Percentiles rank a stretch among this genome's conserved stretches.
These are phyloP conservation scores for Saposhnikovia divaricata DNA, from an alignment of 129 eudicot genomes.

Conservation along the genomic window DNA sequence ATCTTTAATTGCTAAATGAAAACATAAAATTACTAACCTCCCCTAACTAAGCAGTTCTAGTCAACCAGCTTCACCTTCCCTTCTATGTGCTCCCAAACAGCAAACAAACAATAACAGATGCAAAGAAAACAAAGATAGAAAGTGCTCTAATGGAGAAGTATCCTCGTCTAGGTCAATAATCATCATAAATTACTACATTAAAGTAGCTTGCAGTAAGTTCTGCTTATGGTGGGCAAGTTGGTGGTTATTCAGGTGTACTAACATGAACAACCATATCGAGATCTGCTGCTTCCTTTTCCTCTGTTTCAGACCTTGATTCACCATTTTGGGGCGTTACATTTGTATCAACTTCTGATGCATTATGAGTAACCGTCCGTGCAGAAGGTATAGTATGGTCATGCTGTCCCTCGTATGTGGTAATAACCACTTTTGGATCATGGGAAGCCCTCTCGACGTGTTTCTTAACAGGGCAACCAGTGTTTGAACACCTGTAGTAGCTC, in stretches of 20 bases:
- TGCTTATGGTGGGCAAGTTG: background rate
- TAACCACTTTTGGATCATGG: conserved; percentile 58
- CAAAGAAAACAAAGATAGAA: background rate
- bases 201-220: conserved; percentile 6
- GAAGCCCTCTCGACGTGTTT: conserved; percentile 78
- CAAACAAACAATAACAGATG: background rate
- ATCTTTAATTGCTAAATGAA: background rate
- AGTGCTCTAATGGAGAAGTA: background rate
- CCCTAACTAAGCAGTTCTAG: background rate
- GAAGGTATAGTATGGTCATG: conserved; percentile 60
- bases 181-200: conserved; percentile 10
- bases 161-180: conserved; percentile 10
- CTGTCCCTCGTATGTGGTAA: conserved; percentile 71
- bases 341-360: conserved; percentile 20
- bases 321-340: conserved; percentile 23
- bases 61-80: background rate
- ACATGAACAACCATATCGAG: conserved; percentile 44
- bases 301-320: conserved; percentile 38
- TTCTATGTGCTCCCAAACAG: background rate
- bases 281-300: conserved; percentile 30
- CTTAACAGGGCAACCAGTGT: conserved; percentile 64
- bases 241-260: conserved; percentile 31
- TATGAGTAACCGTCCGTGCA: conserved; percentile 32
- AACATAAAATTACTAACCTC: background rate
- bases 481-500: conserved; percentile 74